Conservation (phyloP, 495 filamentous ascomycete genomes). For the Talaromyces borbonicus region DNA sequence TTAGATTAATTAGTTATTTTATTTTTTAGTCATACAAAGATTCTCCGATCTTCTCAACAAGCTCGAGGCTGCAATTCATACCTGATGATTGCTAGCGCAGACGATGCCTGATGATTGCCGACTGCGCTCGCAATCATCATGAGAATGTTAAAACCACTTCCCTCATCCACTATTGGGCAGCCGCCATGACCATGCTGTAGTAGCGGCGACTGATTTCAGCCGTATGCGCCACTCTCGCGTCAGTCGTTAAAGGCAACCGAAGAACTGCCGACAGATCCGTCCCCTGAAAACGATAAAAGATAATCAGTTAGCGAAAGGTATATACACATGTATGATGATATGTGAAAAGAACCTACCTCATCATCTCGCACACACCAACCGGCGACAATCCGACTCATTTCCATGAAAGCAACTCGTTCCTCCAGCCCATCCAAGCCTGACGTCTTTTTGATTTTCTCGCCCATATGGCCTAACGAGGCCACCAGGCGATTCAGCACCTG, state of each 20-base stretch:
- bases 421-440: constrained; percentile 55
- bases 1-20: no score
- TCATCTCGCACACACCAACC: constrained; percentile 52
- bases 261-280: constrained; percentile 43
- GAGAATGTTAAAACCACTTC: background rate
- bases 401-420: constrained; percentile 67
- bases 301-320: constrained; percentile 10
- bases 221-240: constrained; percentile 57
- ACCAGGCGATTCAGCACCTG: constrained; percentile 48
- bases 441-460: constrained; percentile 41
- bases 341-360: constrained; percentile 41
- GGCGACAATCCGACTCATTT: constrained; percentile 52
- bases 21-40: no score
- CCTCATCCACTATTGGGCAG: constrained; percentile 20
- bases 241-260: constrained; percentile 60
- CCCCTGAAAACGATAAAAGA: no score
- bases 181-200: constrained; percentile 46
- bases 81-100: no score
- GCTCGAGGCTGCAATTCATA: no score
- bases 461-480: constrained; percentile 52
- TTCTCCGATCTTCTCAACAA: no score
- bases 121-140: background rate
- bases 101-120: background rate
- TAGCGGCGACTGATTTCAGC: constrained; percentile 59
- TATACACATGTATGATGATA: background rate